Conservation (phyloP, 164 flowering plant genomes). For the Pachysandra terminalis region DNA sequence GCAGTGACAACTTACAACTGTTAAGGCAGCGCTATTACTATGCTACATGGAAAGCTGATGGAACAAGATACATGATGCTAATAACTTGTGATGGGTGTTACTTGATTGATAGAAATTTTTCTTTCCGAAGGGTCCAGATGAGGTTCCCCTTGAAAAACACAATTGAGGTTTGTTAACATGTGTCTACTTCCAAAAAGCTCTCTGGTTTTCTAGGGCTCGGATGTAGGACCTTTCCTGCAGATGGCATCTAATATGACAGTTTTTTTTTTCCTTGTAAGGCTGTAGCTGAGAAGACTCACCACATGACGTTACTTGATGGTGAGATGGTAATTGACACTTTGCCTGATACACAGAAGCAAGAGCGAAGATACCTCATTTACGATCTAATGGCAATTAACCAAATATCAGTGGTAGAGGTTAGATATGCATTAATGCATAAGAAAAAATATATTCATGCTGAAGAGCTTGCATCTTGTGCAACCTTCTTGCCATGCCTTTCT, state of each 20-base stretch:
- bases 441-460: too few relatives aligned
- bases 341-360: conserved; percentile 71
- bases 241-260: conserved; percentile 10
- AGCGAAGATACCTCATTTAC: conserved; percentile 93
- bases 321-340: conserved; percentile 96
- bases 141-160: conserved; percentile 71
- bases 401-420: conserved; percentile 70
- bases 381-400: conserved; percentile 80
- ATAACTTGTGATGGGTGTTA: conserved; percentile 88
- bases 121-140: conserved; percentile 92
- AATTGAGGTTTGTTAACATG: conserved; percentile 45
- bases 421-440: conserved; percentile 7
- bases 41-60: conserved; percentile 99
- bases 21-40: conserved; percentile 90
- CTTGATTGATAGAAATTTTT: conserved; percentile 79
- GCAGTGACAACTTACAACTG: conserved; percentile 82
- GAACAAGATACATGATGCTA: conserved; percentile 96
- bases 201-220: background rate
- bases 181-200: background rate
- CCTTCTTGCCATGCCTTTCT: too few relatives aligned
- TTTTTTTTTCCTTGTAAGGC: conserved; percentile 35
- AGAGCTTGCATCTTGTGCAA: too few relatives aligned
- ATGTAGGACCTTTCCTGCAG: background rate
- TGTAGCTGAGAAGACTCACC: conserved; percentile 55
- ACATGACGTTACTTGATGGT: conserved; percentile 92